These are phyloP conservation scores for Coix lacrymajobi DNA, from an alignment of 176 grass and related monocot species.

Conservation along the genomic window DNA sequence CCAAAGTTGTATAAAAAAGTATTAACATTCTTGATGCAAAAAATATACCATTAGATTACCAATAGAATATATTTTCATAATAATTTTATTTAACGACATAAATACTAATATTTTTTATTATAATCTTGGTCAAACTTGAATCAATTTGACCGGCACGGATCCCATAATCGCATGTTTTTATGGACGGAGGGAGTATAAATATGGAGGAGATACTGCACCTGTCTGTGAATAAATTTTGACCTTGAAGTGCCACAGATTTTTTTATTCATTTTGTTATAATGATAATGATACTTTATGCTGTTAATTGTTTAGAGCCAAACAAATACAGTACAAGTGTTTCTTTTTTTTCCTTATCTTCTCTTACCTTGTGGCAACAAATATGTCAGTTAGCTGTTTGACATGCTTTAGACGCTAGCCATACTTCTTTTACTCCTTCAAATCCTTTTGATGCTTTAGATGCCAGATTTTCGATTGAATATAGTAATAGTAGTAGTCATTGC, in stretches of 20 bases:
- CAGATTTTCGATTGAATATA: background rate
- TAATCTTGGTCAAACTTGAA: too few relatives aligned
- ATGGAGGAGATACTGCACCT: background rate
- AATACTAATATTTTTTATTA: too few relatives aligned
- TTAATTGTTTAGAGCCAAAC: constrained; percentile 4
- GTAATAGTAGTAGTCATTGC: background rate
- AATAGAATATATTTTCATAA: too few relatives aligned
- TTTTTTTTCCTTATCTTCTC: background rate
- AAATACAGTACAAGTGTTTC: background rate
- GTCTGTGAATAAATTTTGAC: background rate
- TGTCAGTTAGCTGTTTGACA: background rate
- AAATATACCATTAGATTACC: too few relatives aligned
- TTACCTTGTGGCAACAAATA: background rate
- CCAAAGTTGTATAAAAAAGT: too few relatives aligned
- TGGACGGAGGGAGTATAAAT: too few relatives aligned
- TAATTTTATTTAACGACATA: too few relatives aligned
- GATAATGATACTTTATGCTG: background rate
- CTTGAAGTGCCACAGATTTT: background rate
- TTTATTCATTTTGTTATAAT: background rate
- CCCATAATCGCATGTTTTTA: too few relatives aligned
- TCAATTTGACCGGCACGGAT: too few relatives aligned
- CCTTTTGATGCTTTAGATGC: background rate
- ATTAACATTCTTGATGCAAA: too few relatives aligned
- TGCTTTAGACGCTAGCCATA: constrained; percentile 3
- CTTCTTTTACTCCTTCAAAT: background rate